Conservation (phyloP, 805 yeast species). For the Metschnikowia borealis region DNA sequence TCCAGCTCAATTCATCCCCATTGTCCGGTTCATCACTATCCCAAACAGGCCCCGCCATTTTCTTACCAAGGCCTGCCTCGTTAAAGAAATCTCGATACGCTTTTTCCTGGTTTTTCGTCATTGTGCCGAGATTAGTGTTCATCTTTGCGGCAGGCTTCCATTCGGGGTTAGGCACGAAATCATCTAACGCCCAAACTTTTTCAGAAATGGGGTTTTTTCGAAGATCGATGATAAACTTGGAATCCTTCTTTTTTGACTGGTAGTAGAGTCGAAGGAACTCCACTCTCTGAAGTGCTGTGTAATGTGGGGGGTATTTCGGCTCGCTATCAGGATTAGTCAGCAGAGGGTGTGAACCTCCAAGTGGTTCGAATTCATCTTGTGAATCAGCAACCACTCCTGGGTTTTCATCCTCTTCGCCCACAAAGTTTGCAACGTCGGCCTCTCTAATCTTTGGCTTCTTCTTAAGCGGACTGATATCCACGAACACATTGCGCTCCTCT, state of each 20-base stretch:
- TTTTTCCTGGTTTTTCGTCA: slow-evolving; percentile 20
- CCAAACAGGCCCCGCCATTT: slow-evolving; percentile 16
- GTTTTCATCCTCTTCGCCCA: not conserved
- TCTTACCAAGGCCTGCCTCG: slow-evolving; percentile 16
- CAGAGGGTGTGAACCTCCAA: not conserved
- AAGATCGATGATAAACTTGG: slow-evolving; percentile 23
- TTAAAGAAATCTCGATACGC: slow-evolving; percentile 17
- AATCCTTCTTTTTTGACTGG: slow-evolving; percentile 19
- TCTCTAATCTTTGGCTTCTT: not conserved
- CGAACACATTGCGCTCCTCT: slow-evolving; percentile 1
- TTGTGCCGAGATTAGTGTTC: slow-evolving; percentile 16
- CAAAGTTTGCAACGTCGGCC: slow-evolving; percentile 1
- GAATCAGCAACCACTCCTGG: slow-evolving; percentile 15
- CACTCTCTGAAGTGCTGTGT: slow-evolving; percentile 32
- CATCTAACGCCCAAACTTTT: slow-evolving; percentile 32
- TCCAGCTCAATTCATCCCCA: slow-evolving; percentile 9
- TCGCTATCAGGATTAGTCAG: not conserved
- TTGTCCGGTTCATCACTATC: slow-evolving; percentile 14
- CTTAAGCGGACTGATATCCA: not conserved
- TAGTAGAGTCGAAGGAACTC: slow-evolving; percentile 27
- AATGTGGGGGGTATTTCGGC: slow-evolving; percentile 13
- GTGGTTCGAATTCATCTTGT: slow-evolving; percentile 19
- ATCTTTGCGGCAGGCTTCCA: slow-evolving; percentile 18
- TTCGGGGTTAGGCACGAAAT: slow-evolving; percentile 30
- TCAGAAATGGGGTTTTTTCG: slow-evolving; percentile 34